Evolutionary conservation across 106 monocot genomes (phyloP), one percentile per base, ranked within the genome.

Genomic region (Posidonia australis): DNA sequence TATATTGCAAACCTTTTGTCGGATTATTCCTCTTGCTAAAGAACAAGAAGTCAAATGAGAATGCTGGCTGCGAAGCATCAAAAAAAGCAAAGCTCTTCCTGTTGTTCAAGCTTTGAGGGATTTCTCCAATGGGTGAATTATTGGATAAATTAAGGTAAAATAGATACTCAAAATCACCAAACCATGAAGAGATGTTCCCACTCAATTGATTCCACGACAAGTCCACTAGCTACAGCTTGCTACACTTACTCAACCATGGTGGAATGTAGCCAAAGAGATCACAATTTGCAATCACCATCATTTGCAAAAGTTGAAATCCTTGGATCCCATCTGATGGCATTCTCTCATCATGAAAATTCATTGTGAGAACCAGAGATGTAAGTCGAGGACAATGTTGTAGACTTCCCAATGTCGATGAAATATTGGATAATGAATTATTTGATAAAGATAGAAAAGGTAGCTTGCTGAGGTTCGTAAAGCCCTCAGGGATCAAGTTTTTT

Each of bases 61-160:
- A 49, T 14, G 44, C 71, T 12, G 48, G 65, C 23, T 16, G n/a
- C 13, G 77, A 77, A 54, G 28, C 43, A 49, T 60, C 72, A 10
- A 59, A 18, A 26, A 72, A 76, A 13, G 76, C 64, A 2, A 94
- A 66, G 29, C 77, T 66, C 71, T 75, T 79, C 86, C 86, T 70
- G 22, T 52, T 42, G 1, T 76, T 27, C 66, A 94, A 43, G 68
- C 78, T 82, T 3, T 9, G 10, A 10, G 93, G 93, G 19, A 94
- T 76, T 31, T 79, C 74, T 19, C 93, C 93, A 6, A 59, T 17
- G 9, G 89, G 74, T 9, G 83, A 86, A 71, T 93, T 93, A 64
- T 93, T 93, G 10, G 93, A 94, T 11, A 94, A 20, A 70, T 94
- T 89, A 67, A 94, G 32, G 80, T 94, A 94, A 54, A 96, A 96